Evolutionary conservation across 2,329 filamentous ascomycete genomes (phyloP).

Genomic region (Nemania sp.): DNA sequence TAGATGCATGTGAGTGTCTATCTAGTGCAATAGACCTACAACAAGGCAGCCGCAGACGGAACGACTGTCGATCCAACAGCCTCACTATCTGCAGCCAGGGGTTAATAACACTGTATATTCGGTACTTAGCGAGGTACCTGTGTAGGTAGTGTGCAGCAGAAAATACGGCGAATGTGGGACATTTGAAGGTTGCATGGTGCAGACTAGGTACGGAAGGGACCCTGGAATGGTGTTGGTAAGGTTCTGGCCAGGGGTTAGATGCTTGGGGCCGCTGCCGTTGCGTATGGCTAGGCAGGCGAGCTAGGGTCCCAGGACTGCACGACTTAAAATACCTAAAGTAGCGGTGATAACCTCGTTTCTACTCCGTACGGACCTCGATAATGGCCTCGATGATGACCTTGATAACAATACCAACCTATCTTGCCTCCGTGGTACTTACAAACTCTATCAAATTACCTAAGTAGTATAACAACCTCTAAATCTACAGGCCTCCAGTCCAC

Average conservation of each 20-base stretch:
- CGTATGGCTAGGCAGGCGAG: no score
- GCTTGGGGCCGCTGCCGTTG: constrained; percentile 24
- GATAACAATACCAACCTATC: no score
- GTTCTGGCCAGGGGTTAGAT: constrained; percentile 15
- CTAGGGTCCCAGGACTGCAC: no score
- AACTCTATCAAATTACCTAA: no score
- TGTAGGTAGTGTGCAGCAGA: not conserved
- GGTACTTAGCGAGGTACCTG: not conserved
- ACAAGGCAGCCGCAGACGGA: constrained; percentile 19
- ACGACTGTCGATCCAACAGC: constrained; percentile 24
- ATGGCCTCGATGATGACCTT: no score
- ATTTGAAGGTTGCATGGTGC: constrained; percentile 9
- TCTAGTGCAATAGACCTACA: not conserved
- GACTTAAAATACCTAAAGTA: no score
- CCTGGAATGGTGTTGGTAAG: constrained; percentile 17
- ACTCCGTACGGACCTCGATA: no score
- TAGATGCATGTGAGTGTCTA: not conserved
- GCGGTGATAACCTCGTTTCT: no score
- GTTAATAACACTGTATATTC: not conserved
- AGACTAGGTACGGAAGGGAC: constrained; percentile 18
- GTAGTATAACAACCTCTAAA: not conserved
- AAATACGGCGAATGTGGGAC: not conserved
- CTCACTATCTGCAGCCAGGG: constrained; percentile 24
- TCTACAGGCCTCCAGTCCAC: constrained; percentile 16
- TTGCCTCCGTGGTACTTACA: no score